Conservation (phyloP, 257 asterid genomes). For the Mitragyna speciosa region DNA sequence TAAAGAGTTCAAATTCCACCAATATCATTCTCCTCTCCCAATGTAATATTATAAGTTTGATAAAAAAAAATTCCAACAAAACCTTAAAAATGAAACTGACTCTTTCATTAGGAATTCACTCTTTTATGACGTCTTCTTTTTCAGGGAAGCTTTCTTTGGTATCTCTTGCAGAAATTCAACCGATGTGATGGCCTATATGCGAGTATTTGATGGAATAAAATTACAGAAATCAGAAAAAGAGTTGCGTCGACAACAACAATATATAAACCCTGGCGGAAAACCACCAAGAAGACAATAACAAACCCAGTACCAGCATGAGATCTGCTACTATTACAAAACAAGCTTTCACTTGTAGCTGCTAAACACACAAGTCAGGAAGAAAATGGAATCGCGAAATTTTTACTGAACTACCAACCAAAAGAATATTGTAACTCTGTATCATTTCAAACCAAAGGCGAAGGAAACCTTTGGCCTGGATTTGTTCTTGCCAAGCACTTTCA, state of each 20-base stretch:
- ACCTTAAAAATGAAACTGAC: neutral
- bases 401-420: neutral
- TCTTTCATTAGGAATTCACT: neutral
- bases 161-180: neutral
- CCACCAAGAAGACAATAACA: neutral
- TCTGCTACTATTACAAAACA: constrained; percentile 16
- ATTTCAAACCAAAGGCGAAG: constrained; percentile 75
- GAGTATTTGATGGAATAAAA: neutral
- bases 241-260: neutral
- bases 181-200: neutral
- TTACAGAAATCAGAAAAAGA: neutral
- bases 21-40: no score
- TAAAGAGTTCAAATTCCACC: no score
- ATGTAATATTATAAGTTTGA: no score
- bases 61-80: no score
- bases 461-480: constrained; percentile 92
- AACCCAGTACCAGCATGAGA: constrained; percentile 6
- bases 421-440: constrained; percentile 10
- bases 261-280: neutral
- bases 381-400: neutral
- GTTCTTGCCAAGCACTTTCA: constrained; percentile 88
- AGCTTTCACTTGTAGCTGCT: neutral
- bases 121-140: neutral
- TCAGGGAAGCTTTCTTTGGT: neutral
- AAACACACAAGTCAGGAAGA: neutral